Evolutionary conservation across 768 basidiomycete species (phyloP).

Genomic region (Antrodiella citrinella): DNA sequence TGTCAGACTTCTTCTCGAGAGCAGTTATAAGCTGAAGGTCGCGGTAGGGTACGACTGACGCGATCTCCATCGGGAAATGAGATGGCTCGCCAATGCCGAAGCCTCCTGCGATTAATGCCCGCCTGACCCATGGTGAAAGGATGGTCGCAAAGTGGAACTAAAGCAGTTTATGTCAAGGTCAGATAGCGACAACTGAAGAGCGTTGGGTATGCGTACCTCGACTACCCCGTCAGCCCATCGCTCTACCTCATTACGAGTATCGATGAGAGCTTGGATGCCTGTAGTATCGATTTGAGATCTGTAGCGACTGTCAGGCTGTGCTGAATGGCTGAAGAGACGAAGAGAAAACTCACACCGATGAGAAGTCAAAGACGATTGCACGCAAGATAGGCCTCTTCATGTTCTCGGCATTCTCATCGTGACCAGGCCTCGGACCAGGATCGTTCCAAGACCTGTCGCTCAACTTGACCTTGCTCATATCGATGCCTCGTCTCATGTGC

Average conservation of each 20-base stretch:
- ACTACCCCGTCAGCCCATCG: slow-evolving; percentile 73
- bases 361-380: slow-evolving; percentile 89
- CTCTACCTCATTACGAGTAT: slow-evolving; percentile 82
- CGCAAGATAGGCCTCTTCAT: slow-evolving; percentile 57
- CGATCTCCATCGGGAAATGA: slow-evolving; percentile 52
- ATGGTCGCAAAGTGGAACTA: slow-evolving; percentile 94
- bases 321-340: too few relatives aligned
- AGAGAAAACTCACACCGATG: slow-evolving; percentile 50
- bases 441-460: slow-evolving; percentile 94
- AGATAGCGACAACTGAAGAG: not conserved
- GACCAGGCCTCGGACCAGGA: slow-evolving; percentile 56
- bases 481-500: slow-evolving; percentile 68
- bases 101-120: slow-evolving; percentile 82
- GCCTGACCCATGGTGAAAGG: slow-evolving; percentile 89
- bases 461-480: slow-evolving; percentile 53
- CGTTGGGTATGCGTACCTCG: slow-evolving; percentile 41
- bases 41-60: slow-evolving; percentile 63
- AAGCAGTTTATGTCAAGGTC: not conserved
- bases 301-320: too few relatives aligned
- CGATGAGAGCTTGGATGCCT: slow-evolving; percentile 83
- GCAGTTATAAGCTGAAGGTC: slow-evolving; percentile 20
- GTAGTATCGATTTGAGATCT: slow-evolving; percentile 90
- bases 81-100: slow-evolving; percentile 68
- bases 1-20: slow-evolving; percentile 2
- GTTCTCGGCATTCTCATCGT: slow-evolving; percentile 42